Base-by-base conservation (phyloP, 352 stramenopile genomes). In the Blastocystis sp. region DNA sequence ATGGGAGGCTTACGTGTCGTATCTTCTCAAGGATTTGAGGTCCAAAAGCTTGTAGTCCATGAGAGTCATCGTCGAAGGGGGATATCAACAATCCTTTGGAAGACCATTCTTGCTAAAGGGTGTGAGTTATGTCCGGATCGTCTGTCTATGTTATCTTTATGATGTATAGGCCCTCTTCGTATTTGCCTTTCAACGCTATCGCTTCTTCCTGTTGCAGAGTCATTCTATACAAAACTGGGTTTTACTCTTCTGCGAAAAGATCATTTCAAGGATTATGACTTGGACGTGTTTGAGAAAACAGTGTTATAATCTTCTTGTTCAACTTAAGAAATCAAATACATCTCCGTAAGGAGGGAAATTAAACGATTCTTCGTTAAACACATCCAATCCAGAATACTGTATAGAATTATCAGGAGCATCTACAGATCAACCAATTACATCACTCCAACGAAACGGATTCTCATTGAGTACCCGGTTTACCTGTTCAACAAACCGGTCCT, bases 251-350 rank as follows among this genome's bases (percentile, higher is more conserved):
- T 27, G 32, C 24, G 71, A 11, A 57, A 83, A 35, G 49, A 65
- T 39, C 46, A 83, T 43, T 66, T 83, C 14, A 65, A 43, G 21
- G 71, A 49, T n/a, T 83, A 83, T 43, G 71, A 83, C 27, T 63
- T 83, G 49, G 71, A 83, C n/a, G 49, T 83, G 35, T 83, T 83
- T 83, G 71, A 83, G 66, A 83, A 83, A 63, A 39, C 21, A 49
- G 27, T 83, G n/a, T 11, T 6, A 14, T 83, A 19, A 52, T 27
- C n/a, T 39, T 29, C 66, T 57, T 83, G 27, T 83, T 83, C 51
- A 83, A 29, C 66, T 63, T 43, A 83, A 83, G 32, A 83, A 83
- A 83, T 83, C 71, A 66, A 83, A 83, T 37, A 83, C 71, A 83
- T 83, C 71, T n/a, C 66, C 71, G 16, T 51, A 19, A 49, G n/a